Evolutionary conservation across 441 rosid species (phyloP).

Genomic region (Eutrema salsugineum): DNA sequence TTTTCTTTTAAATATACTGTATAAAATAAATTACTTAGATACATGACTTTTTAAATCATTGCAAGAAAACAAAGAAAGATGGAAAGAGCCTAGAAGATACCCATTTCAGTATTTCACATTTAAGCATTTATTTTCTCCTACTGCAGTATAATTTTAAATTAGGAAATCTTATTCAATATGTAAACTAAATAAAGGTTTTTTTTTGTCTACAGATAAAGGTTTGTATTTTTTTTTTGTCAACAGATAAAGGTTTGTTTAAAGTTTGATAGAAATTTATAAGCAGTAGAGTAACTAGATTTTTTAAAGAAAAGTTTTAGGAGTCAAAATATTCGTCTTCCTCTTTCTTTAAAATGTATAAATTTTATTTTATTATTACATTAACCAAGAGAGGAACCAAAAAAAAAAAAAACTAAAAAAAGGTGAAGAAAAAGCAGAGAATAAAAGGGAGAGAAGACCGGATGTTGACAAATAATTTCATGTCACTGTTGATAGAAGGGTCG

Average conservation of each 20-base stretch:
- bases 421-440: conserved; percentile 73
- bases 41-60: neutral
- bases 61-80: conserved; percentile 33
- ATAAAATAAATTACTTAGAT: neutral
- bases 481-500: conserved; percentile 72
- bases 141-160: neutral
- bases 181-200: neutral
- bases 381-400: neutral
- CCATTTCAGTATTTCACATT: conserved; percentile 18
- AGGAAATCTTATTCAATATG: neutral
- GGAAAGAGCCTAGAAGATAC: conserved; percentile 59
- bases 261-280: neutral
- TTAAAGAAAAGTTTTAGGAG: neutral
- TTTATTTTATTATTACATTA: neutral
- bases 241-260: neutral
- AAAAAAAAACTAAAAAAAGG: neutral
- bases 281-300: neutral
- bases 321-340: neutral
- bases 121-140: neutral
- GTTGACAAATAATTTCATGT: conserved; percentile 90
- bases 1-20: neutral
- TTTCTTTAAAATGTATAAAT: neutral
- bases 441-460: conserved; percentile 73
- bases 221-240: no score
- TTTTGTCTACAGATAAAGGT: no score